phyloP scores from a whole-genome alignment of 2,329 filamentous ascomycete genomes.

The Endocalyx cinctus region DNA sequence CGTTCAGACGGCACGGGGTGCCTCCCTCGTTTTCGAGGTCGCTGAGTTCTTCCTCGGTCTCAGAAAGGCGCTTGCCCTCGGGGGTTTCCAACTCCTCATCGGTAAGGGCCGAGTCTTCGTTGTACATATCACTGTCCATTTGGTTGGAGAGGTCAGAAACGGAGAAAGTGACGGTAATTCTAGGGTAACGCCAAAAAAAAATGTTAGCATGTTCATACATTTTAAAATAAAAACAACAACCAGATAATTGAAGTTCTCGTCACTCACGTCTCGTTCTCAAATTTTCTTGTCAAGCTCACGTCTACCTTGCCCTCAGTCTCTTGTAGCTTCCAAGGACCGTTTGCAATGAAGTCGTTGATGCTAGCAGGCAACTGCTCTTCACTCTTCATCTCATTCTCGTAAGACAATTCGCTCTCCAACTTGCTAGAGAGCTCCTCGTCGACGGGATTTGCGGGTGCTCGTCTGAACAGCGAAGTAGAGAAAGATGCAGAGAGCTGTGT shows the following conservation, averaged over 20 bases:
- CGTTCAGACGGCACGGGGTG: conserved; percentile 77
- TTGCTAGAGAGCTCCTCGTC: conserved; percentile 82
- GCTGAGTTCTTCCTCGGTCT: conserved; percentile 51
- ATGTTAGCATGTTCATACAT: conserved; percentile 4
- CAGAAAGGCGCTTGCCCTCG: conserved; percentile 52
- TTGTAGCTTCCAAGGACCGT: conserved; percentile 75
- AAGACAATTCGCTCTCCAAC: conserved; percentile 75
- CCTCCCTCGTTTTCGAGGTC: conserved; percentile 46
- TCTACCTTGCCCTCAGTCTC: conserved; percentile 84
- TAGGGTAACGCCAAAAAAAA: conserved; percentile 25
- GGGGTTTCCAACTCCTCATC: conserved; percentile 51
- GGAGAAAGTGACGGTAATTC: conserved; percentile 77
- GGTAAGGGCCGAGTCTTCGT: conserved; percentile 50
- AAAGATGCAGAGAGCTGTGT: conserved; percentile 42
- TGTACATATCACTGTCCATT: conserved; percentile 48
- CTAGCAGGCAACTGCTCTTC: conserved; percentile 67
- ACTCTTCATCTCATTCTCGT: conserved; percentile 78
- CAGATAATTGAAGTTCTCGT: not conserved
- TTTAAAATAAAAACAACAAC: conserved; percentile 1
- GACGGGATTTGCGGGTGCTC: conserved; percentile 42
- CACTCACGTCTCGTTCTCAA: conserved; percentile 80
- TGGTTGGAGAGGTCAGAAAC: conserved; percentile 74
- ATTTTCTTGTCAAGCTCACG: conserved; percentile 75
- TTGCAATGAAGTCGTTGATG: conserved; percentile 84
- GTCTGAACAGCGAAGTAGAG: conserved; percentile 43